Conservation (phyloP, 2,329 filamentous ascomycete genomes). For the Escovopsis sp. region DNA sequence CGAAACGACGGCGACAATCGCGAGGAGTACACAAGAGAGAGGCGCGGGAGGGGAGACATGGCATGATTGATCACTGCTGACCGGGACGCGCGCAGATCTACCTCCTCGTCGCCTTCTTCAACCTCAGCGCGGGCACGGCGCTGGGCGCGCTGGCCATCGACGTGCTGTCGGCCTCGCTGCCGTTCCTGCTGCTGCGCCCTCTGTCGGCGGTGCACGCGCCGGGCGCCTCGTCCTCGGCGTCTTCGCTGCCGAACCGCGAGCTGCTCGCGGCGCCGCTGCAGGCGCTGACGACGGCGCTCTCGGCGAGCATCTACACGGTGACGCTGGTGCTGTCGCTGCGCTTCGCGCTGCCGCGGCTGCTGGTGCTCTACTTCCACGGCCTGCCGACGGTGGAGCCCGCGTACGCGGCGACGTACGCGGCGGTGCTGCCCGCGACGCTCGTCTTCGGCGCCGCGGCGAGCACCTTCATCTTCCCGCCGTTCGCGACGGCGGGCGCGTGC, state of each 20-base stretch:
- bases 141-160: constrained; percentile 52
- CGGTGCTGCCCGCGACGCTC: constrained; percentile 43
- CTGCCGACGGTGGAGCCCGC: constrained; percentile 55
- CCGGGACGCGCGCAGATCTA: constrained; percentile 39
- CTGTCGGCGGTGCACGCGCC: constrained; percentile 49
- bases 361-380: constrained; percentile 63
- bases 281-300: constrained; percentile 50
- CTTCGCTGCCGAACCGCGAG: constrained; percentile 42
- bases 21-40: too few relatives aligned
- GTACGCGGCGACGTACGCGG: constrained; percentile 46
- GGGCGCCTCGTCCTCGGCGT: constrained; percentile 25
- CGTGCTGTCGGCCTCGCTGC: constrained; percentile 51
- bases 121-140: constrained; percentile 46
- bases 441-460: constrained; percentile 55
- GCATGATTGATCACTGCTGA: too few relatives aligned
- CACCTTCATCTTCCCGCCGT: constrained; percentile 63
- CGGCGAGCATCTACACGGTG: constrained; percentile 61
- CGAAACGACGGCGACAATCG: too few relatives aligned
- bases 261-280: constrained; percentile 52
- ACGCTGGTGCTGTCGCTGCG: constrained; percentile 53
- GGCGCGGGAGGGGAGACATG: too few relatives aligned
- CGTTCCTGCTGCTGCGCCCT: constrained; percentile 61
- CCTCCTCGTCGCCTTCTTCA: constrained; percentile 66
- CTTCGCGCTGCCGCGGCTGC: constrained; percentile 53
- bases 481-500: constrained; percentile 37